Percentiles rank a stretch among this genome's conserved stretches.
Evolutionary conservation across 495 filamentous ascomycete species (phyloP).

Genomic region (Tetracladium marchalianum): DNA sequence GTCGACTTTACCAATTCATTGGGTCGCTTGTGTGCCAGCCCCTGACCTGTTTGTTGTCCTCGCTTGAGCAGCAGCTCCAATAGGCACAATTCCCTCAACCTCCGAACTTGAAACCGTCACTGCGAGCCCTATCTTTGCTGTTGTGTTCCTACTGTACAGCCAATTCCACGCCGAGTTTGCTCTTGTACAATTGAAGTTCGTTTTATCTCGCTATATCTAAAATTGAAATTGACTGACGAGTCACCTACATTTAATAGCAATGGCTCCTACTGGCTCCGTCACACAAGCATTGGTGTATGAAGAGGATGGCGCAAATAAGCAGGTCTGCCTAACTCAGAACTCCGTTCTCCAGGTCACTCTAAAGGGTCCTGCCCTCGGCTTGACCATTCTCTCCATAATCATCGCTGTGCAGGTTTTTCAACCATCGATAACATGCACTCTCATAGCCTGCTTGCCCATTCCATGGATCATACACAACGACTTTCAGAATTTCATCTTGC

Average conservation of each 20-base stretch:
- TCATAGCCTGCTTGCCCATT: conserved; percentile 39
- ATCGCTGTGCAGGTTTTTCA: conserved; percentile 37
- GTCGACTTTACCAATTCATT: no score
- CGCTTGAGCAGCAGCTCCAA: no score
- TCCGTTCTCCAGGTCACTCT: conserved; percentile 33
- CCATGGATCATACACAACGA: conserved; percentile 57
- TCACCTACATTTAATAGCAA: background rate
- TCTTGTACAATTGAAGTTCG: no score
- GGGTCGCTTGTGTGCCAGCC: no score
- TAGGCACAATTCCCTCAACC: no score
- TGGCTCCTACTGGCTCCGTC: background rate
- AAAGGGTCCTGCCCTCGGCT: conserved; percentile 32
- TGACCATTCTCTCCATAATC: conserved; percentile 33
- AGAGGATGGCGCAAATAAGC: background rate
- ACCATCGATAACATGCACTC: conserved; percentile 31
- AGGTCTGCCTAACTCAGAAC: conserved; percentile 10
- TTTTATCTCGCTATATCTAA: no score
- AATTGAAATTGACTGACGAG: no score
- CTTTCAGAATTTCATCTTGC: conserved; percentile 64
- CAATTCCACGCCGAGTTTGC: no score
- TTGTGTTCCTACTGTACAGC: no score
- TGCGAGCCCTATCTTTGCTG: no score
- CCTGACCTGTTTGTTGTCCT: no score
- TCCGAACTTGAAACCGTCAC: no score
- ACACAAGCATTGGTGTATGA: conserved; percentile 8